Conservation (phyloP, 2,329 filamentous ascomycete genomes). For the Pseudocercospora crystallina region DNA sequence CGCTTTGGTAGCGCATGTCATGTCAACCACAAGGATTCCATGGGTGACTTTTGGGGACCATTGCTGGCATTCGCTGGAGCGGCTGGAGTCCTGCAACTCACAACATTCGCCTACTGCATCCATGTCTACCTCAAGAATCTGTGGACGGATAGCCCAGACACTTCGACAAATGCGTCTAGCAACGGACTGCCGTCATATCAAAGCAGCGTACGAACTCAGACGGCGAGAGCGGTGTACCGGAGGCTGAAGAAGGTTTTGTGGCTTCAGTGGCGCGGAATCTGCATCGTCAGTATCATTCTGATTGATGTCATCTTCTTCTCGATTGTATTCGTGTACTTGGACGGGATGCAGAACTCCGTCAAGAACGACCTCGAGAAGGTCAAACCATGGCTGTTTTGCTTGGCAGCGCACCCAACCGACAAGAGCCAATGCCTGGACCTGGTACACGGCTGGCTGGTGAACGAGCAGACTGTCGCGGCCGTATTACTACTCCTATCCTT, state of each 20-base stretch:
- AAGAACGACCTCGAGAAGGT: conserved; percentile 58
- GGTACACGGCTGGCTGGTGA: conserved; percentile 65
- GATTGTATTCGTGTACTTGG: conserved; percentile 83
- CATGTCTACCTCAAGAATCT: conserved; percentile 89
- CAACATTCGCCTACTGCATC: conserved; percentile 84
- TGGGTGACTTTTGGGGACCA: conserved; percentile 88
- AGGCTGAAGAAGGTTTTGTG: conserved; percentile 82
- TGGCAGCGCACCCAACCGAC: conserved; percentile 59
- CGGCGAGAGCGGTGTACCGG: conserved; percentile 82
- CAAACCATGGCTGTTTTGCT: conserved; percentile 68
- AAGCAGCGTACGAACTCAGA: conserved; percentile 74
- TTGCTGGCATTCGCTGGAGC: conserved; percentile 74
- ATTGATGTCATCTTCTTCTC: conserved; percentile 93
- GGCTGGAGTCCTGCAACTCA: conserved; percentile 76
- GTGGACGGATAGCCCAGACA: conserved; percentile 60
- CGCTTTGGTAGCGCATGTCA: conserved; percentile 90
- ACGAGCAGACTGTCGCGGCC: conserved; percentile 73
- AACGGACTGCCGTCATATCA: conserved; percentile 66
- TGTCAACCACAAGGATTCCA: conserved; percentile 83
- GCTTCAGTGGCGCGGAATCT: conserved; percentile 91
- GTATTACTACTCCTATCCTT: conserved; percentile 80
- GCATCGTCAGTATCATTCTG: conserved; percentile 85
- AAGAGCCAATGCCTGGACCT: conserved; percentile 65
- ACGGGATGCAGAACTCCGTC: conserved; percentile 64
- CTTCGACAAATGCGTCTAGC: conserved; percentile 61